Base-by-base conservation (phyloP, 2,329 filamentous ascomycete species). In the Phialophora chinensis region DNA sequence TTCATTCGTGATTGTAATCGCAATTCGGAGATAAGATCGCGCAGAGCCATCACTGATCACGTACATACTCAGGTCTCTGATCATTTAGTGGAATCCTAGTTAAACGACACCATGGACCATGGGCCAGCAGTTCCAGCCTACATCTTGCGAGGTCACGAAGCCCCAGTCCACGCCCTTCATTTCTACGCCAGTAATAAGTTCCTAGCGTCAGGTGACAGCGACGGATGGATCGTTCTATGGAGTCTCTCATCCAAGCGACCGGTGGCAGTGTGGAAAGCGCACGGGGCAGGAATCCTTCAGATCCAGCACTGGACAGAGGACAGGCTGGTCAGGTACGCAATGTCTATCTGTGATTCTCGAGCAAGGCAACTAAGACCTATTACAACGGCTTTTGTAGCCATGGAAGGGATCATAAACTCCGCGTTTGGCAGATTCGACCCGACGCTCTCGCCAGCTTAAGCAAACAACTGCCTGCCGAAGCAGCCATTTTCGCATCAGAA, bases 191-290 rank as follows among this genome's bases (percentile, higher is more conserved):
- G 81, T 49, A 97, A 97, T 76, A 84, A 87, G 65, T 89, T 91
- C 38, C 87, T 99, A 5, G 82, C 92, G 12, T 95, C 92, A 0
- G 94, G 91, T 42, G 95, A 99, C 79, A 91, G 92, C 8, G 91
- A 97, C 50, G 95, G 95, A 66, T 97, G 90, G 84, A 83, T 97
- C 38, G 86, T 96, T 6, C 80, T 93, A 25, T 99, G 95, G 95
- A 90, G 91, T 75, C 81, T 96, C 47, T 85, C 89, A 29, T 91
- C 89, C 60, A 93, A 96, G 82, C 86, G 95, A 38, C 87, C 94
- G 0, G 84, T 88, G 8, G 91, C 90, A 1, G 91, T 95, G 3
- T 99, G 95, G 95, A 89, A 87, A 73, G 91, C 92, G 0, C 95
- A 99, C 77, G 83, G 87, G 53, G 90, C 86, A 38, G 86, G 91